Evolutionary conservation across 83 land plant genomes (phyloP).

Genomic region (Larix sibirica): DNA sequence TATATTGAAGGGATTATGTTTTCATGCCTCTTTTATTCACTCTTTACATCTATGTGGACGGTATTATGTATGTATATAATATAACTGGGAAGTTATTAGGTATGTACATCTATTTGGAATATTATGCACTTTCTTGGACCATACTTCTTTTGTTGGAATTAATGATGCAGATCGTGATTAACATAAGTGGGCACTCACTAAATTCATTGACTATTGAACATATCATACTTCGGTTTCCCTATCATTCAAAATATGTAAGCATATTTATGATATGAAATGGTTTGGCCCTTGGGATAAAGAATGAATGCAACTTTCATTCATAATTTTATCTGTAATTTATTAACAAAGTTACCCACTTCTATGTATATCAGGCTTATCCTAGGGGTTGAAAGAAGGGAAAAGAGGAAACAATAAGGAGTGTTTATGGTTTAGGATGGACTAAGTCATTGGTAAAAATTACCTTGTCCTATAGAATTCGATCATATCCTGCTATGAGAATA

Average conservation of each 20-base stretch:
- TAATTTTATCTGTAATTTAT: neutral
- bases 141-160: neutral
- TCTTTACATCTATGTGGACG: too few relatives aligned
- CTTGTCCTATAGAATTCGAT: too few relatives aligned
- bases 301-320: too few relatives aligned
- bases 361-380: too few relatives aligned
- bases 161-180: constrained; percentile 63
- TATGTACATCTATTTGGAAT: too few relatives aligned
- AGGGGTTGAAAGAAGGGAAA: constrained; percentile 42
- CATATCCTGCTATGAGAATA: too few relatives aligned
- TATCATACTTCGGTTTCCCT: constrained; percentile 83
- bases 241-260: constrained; percentile 71
- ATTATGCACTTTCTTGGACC: too few relatives aligned
- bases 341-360: neutral
- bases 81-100: too few relatives aligned
- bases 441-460: constrained; percentile 93
- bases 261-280: neutral
- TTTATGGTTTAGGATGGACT: constrained; percentile 81
- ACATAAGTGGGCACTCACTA: constrained; percentile 77
- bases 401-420: constrained; percentile 45
- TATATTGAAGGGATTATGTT: too few relatives aligned
- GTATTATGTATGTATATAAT: too few relatives aligned
- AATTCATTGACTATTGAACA: constrained; percentile 92
- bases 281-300: too few relatives aligned
- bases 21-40: too few relatives aligned